Base-by-base conservation (phyloP, 176 grass and related monocot species). In the Stipa capillata region DNA sequence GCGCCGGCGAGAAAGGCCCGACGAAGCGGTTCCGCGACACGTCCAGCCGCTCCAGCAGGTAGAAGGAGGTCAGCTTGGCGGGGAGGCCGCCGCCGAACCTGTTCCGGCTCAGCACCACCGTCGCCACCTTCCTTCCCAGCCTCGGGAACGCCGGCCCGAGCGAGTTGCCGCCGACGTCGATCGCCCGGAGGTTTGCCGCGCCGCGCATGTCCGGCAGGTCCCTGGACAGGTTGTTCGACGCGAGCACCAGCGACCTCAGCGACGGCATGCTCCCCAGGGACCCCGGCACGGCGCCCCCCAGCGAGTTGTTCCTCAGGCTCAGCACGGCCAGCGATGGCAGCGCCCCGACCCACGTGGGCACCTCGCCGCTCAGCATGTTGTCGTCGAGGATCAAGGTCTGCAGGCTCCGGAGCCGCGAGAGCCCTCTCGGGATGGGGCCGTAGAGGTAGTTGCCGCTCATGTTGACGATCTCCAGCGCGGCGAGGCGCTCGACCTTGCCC, bases 361-460 rank as follows among this genome's bases (percentile, higher is more conserved):
- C 48, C 41, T 80, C 73, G 47, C 96, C 92, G 43, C 81, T 67
- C n/a, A 99, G 84, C 45, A 95, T 41, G 81, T 99, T 99, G 78
- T 85, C 77, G 52, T 99, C 92, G 52, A 99, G 90, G 69, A 99
- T 92, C 37, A 99, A 50, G 0, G 90, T 99, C 85, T 99, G 92
- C 36, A 99, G 86, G 56, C 76, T 82, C 47, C 14, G 71, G 18
- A 99, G 81, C 59, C 58, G 76, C 21, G 92, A 78, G 74, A 99
- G 65, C 15, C 89, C 89, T 0, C 56, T 49, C 10, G 96, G 92
- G 36, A 99, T 73, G 20, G 42, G 43, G 72, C 96, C 92, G 75
- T 78, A 89, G 23, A 99, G 77, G 82, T 80, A 95, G 82, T 95
- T 99, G 41, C 85, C 79, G 85, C 92, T 99, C 69, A 99, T 58